phyloP scores from a whole-genome alignment of 805 yeast genomes.

The Zygosaccharomyces siamensis region DNA sequence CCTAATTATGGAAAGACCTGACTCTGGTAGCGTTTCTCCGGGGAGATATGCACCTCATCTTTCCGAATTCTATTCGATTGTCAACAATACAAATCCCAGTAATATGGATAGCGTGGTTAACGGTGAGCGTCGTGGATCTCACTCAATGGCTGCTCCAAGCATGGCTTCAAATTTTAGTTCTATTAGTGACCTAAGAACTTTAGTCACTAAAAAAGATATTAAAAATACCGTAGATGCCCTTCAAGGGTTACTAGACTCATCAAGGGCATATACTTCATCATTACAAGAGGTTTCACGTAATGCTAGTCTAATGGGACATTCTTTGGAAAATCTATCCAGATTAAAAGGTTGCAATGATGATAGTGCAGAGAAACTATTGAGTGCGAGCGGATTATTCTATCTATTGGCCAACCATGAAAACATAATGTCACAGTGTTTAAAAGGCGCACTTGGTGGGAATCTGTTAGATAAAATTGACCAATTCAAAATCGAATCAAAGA shows the following conservation, averaged over 20 bases:
- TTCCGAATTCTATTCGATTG: conserved; percentile 54
- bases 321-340: conserved; percentile 60
- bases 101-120: conserved; percentile 5
- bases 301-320: conserved; percentile 65
- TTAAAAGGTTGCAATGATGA: conserved; percentile 55
- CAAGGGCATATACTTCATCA: conserved; percentile 41
- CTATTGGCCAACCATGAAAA: conserved; percentile 74
- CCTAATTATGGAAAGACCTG: conserved; percentile 6
- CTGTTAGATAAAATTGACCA: conserved; percentile 41
- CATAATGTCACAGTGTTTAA: conserved; percentile 55
- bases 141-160: conserved; percentile 28
- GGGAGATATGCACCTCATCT: conserved; percentile 44
- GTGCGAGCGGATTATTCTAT: conserved; percentile 74
- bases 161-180: conserved; percentile 49
- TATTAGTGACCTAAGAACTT: conserved; percentile 53
- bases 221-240: conserved; percentile 45
- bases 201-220: conserved; percentile 59
- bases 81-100: conserved; percentile 33
- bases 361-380: conserved; percentile 57
- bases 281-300: conserved; percentile 43
- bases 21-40: conserved; percentile 17
- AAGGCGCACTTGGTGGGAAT: conserved; percentile 53
- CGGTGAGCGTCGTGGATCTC: conserved; percentile 11
- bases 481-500: conserved; percentile 42
- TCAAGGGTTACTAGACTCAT: conserved; percentile 45